Conservation (phyloP, 345 rosid species). For the Eucalyptus grandis region DNA sequence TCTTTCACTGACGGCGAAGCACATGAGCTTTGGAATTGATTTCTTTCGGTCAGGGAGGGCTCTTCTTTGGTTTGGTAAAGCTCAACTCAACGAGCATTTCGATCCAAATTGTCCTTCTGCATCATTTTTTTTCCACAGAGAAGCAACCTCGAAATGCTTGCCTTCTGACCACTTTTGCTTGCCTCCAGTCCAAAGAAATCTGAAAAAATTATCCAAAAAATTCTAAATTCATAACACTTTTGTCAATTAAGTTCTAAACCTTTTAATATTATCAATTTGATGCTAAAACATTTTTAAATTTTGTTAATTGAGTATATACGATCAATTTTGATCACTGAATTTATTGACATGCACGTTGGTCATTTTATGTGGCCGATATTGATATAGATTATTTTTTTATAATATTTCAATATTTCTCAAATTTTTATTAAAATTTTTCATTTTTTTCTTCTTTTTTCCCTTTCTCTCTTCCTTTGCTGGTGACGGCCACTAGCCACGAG, state of each 20-base stretch:
- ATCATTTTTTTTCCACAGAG: not conserved
- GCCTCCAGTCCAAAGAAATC: not conserved
- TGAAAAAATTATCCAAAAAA: no score
- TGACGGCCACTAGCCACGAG: not conserved
- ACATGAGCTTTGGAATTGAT: not conserved
- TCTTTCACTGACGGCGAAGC: not conserved
- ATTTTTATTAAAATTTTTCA: no score
- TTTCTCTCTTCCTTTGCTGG: no score
- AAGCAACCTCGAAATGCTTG: not conserved
- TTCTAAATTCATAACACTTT: no score
- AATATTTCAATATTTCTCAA: no score
- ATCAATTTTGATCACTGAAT: fast-evolving
- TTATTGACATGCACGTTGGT: fast-evolving
- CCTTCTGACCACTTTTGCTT: not conserved
- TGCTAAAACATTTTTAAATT: no score
- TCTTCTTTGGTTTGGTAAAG: not conserved
- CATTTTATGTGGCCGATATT: fast-evolving
- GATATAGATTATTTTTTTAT: no score
- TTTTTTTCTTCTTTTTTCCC: not conserved
- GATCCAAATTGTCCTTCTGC: not conserved
- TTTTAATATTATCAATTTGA: no score
- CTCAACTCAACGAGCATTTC: not conserved
- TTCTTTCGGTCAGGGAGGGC: not conserved
- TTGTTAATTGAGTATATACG: not conserved
- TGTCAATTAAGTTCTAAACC: fast-evolving